Base-by-base conservation (phyloP, 805 yeast species). In the Candida hispaniensis region DNA sequence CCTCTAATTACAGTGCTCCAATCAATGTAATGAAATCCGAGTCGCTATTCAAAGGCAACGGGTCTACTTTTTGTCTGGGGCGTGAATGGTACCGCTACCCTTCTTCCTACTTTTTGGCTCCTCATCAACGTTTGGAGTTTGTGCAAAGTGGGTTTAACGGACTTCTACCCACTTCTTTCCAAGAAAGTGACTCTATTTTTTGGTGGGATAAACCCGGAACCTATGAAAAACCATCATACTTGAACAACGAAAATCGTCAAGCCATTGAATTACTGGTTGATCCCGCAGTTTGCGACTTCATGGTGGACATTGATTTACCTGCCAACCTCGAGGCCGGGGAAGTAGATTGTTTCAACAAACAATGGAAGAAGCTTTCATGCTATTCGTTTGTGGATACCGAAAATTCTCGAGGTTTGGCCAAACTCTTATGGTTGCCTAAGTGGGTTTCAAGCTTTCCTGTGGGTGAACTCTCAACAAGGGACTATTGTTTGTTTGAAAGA, bases 1-100 rank as follows among this genome's bases (percentile, higher is more conserved):
- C 71, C 1, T 52, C 57, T 7, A 81, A 79, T 48, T 85, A 86
- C 50, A 59, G 71, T 18, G 81, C 93, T 0, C 93, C 95, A 5
- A 56, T 83, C 33, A 46, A 59, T 0, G 71, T 78, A 1, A 77
- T 73, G 47, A 46, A 59, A n/a, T 23, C 36, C 5, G 28, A 27
- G n/a, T 61, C 59, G 18, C 44, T 68, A 9, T 65, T 67, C 16
- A 39, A 42, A 2, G 38, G 50, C 12, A 39, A 49, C 5, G 46
- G 48, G 3, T 59, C 58, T 21, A 77, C 73, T 44, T 77, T 88
- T 0, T 88, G 97, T 56, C 66, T 79, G n/a, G 96, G 95, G 2
- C 68, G 94, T 40, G 96, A 88, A 58, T 86, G 96, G 96, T 83
- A 82, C 50, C 79, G 88, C 50, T 86, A 63, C 56, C 95, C 97